phyloP scores from a whole-genome alignment of 1,139 yeast species.

The Suhomyces panamericanus region DNA sequence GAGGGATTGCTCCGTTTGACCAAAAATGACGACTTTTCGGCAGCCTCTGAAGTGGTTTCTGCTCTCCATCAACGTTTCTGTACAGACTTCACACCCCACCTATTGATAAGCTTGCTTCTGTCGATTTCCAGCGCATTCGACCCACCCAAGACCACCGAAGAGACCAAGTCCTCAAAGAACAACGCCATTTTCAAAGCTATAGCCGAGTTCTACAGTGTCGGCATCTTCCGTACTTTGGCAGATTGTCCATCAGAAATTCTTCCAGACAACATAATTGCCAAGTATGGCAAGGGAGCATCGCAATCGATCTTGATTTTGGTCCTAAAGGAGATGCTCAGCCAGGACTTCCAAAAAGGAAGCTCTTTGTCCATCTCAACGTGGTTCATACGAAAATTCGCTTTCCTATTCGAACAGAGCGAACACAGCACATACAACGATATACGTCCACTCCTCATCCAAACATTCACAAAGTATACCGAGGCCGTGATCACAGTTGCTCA shows the following conservation, averaged over 20 bases:
- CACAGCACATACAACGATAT: slow-evolving; percentile 10
- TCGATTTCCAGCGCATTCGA: slow-evolving; percentile 27
- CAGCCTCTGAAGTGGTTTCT: slow-evolving; percentile 68
- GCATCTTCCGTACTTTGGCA: slow-evolving; percentile 48
- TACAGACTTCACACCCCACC: slow-evolving; percentile 49
- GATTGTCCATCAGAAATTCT: slow-evolving; percentile 32
- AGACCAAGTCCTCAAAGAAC: slow-evolving; percentile 33
- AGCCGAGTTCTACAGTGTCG: slow-evolving; percentile 64
- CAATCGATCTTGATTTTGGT: slow-evolving; percentile 49
- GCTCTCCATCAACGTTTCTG: slow-evolving; percentile 77
- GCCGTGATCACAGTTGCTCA: slow-evolving; percentile 42
- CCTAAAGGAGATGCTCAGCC: slow-evolving; percentile 55
- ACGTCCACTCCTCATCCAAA: slow-evolving; percentile 21
- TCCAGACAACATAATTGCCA: slow-evolving; percentile 25
- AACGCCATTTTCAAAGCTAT: slow-evolving; percentile 54
- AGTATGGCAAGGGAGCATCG: slow-evolving; percentile 19
- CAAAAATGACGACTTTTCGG: slow-evolving; percentile 58
- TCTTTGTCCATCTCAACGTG: slow-evolving; percentile 49
- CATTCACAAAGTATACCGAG: slow-evolving; percentile 50
- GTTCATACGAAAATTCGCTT: slow-evolving; percentile 53
- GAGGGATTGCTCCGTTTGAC: slow-evolving; percentile 62
- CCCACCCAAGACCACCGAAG: background rate
- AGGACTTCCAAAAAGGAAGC: slow-evolving; percentile 48
- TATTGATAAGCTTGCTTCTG: slow-evolving; percentile 50
- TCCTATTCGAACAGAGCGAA: background rate